Percentiles rank a stretch among this genome's conserved stretches.
Evolutionary conservation across 2,329 filamentous ascomycete species (phyloP).

Genomic region (Dactylellina leptospora): DNA sequence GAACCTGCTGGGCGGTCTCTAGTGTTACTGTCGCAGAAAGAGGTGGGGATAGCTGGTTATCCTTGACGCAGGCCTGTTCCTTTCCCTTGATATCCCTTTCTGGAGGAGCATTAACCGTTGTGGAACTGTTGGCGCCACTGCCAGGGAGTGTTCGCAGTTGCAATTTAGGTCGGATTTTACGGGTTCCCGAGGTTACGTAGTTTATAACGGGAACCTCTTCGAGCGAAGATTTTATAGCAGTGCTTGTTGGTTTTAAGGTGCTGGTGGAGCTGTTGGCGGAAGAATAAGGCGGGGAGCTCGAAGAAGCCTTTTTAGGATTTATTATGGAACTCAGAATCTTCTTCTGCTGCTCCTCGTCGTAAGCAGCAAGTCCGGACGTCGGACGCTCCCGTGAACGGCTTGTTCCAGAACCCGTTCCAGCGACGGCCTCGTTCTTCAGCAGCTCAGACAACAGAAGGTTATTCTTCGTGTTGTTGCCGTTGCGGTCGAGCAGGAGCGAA

Average conservation of each 20-base stretch:
- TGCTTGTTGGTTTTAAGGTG: conserved; percentile 23
- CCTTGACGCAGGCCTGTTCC: conserved; percentile 7
- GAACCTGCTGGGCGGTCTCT: conserved; percentile 21
- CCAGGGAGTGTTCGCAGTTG: conserved; percentile 26
- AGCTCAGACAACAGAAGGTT: neutral
- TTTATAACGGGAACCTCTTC: conserved; percentile 11
- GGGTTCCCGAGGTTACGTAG: neutral
- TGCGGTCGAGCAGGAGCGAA: too few species aligned
- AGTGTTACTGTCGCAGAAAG: conserved; percentile 18
- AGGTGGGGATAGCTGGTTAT: conserved; percentile 7
- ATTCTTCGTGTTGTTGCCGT: conserved; percentile 1
- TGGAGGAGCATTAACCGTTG: conserved; percentile 5
- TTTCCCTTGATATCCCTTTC: neutral
- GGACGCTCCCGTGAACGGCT: conserved; percentile 15
- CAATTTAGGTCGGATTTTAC: conserved; percentile 41
- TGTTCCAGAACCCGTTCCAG: conserved; percentile 15
- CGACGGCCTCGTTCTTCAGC: neutral
- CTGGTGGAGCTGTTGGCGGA: conserved; percentile 33
- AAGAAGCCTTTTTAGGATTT: conserved; percentile 12
- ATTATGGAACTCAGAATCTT: conserved; percentile 13
- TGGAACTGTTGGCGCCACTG: neutral
- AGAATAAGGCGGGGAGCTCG: conserved; percentile 14
- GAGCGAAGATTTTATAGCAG: neutral
- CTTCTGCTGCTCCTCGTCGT: neutral
- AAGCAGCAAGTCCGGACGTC: neutral